Evolutionary conservation across 768 basidiomycete genomes (phyloP), one percentile per base, ranked within the genome.

Genomic region (Trametes elegans): DNA sequence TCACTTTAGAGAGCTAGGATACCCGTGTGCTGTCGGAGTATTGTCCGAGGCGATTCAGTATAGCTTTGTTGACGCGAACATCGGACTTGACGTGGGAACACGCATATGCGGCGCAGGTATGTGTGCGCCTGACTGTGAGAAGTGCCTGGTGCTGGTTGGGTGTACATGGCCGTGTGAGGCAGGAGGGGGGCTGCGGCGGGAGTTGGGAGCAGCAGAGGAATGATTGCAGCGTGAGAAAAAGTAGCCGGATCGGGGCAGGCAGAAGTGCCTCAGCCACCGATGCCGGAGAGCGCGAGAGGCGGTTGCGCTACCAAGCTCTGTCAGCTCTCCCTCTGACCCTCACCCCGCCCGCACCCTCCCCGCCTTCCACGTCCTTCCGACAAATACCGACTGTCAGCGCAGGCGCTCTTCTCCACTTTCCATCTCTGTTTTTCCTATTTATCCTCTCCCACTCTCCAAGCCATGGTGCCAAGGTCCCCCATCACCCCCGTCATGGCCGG

Each of bases 341-440:
- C 51, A 48, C 55, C 36, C 41, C n/a, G n/a, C n/a, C n/a, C n/a
- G n/a, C n/a, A n/a, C n/a, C n/a, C n/a, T n/a, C 34, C 55, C 39
- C 55, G 2, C 34, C 31, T 11, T 21, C 38, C 39, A 31, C 21
- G n/a, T 21, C 14, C 46, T 31, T 19, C 57, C 52, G 47, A 60
- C 39, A 36, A 28, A 42, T 18, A 47, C 48, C 49, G 45, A 49
- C 19, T 28, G 23, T 24, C 19, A 61, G 60, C 60, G 60, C 60
- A 55, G 60, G 60, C 60, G 60, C 60, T 61, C 49, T 36, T 34
- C n/a, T n/a, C n/a, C n/a, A n/a, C n/a, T n/a, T n/a, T n/a, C n/a
- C 32, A 23, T 23, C 16, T 53, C 49, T 56, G 13, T n/a, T 47
- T 39, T 47, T 49, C 49, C 14, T 41, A 50, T 57, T 53, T 50